Percentiles rank a stretch among this genome's conserved stretches.
Evolutionary conservation across 2,329 filamentous ascomycete genomes (phyloP).

Genomic region (Claviceps maximensis): DNA sequence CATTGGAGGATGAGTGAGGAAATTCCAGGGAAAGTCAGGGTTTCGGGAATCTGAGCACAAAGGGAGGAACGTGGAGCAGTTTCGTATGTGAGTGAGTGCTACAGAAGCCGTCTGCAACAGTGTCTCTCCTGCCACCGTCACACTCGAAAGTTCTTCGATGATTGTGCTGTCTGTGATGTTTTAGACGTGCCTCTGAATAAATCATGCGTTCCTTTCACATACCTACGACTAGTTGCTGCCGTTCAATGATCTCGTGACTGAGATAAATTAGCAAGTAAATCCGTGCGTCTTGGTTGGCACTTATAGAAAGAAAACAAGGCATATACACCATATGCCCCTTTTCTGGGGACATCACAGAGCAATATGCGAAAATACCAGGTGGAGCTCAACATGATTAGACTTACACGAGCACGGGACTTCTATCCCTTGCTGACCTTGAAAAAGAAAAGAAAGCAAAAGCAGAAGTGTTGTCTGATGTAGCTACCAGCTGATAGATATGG

Average conservation of each 20-base stretch:
- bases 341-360: background rate
- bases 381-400: background rate
- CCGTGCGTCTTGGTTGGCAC: conserved; percentile 3
- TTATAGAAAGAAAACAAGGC: background rate
- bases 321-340: background rate
- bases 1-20: conserved; percentile 11
- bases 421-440: background rate
- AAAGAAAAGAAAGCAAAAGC: background rate
- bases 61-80: conserved; percentile 10
- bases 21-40: conserved; percentile 9
- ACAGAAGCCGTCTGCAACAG: conserved; percentile 9
- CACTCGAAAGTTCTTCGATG: background rate
- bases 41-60: conserved; percentile 7
- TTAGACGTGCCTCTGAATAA: background rate
- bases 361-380: background rate
- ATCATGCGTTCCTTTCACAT: background rate
- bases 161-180: background rate
- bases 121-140: conserved; percentile 3
- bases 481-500: background rate
- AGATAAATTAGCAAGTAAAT: conserved; percentile 7
- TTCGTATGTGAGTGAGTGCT: conserved; percentile 6
- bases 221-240: background rate
- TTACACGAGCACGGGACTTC: background rate
- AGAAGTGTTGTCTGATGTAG: background rate
- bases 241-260: conserved; percentile 2